Conservation (phyloP, 1,139 yeast genomes). For the Diutina siamensis region DNA sequence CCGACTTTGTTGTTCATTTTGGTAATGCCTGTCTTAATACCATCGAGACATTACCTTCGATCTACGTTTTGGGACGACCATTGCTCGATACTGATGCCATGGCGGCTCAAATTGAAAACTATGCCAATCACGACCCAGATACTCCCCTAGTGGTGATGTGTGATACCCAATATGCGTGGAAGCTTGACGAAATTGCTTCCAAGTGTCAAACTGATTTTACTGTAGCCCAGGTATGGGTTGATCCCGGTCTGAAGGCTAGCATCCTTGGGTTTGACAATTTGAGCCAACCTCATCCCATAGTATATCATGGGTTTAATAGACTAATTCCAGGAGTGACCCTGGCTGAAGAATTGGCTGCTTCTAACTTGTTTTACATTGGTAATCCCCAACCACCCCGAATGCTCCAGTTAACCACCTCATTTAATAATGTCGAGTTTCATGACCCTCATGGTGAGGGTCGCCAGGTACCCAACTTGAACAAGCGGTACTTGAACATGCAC, state of each 20-base stretch:
- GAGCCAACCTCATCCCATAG: not conserved
- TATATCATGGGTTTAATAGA: not conserved
- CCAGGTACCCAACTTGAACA: conserved; percentile 70
- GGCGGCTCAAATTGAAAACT: conserved; percentile 22
- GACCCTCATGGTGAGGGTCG: conserved; percentile 38
- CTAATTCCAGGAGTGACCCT: conserved; percentile 7
- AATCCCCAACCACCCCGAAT: conserved; percentile 71
- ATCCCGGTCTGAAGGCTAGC: conserved; percentile 16
- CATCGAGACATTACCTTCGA: conserved; percentile 57
- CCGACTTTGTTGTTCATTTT: conserved; percentile 81
- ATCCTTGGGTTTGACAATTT: conserved; percentile 24
- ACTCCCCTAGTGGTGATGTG: conserved; percentile 51
- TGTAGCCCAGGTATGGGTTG: conserved; percentile 38
- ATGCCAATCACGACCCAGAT: conserved; percentile 15
- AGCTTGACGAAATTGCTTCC: conserved; percentile 24
- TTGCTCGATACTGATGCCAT: conserved; percentile 19
- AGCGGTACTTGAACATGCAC: conserved; percentile 77
- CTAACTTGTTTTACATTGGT: conserved; percentile 57
- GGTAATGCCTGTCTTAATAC: conserved; percentile 92
- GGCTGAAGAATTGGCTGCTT: conserved; percentile 19
- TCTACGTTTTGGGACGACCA: conserved; percentile 69
- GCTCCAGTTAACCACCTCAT: conserved; percentile 62
- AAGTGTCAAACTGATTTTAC: conserved; percentile 24
- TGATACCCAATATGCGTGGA: conserved; percentile 46
- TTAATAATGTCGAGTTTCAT: conserved; percentile 38